Evolutionary conservation across 805 yeast species (phyloP).

Genomic region (Wickerhamiella brachini): DNA sequence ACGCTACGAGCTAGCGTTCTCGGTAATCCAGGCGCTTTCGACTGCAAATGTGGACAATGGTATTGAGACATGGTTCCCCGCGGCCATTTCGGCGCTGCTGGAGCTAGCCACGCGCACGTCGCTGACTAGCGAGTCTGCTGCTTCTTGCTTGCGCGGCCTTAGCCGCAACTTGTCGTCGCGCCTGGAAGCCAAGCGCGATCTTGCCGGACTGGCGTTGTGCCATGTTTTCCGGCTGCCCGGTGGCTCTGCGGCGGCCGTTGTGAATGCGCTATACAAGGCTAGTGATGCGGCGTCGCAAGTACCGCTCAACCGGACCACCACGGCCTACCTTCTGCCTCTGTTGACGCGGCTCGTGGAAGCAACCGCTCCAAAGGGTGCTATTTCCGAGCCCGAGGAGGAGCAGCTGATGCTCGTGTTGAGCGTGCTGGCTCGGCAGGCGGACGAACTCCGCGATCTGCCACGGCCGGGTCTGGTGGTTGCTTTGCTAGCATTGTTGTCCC

Average conservation of each 20-base stretch:
- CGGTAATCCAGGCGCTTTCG: constrained; percentile 42
- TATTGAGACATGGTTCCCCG: constrained; percentile 54
- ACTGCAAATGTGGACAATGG: constrained; percentile 48
- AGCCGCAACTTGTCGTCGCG: constrained; percentile 40
- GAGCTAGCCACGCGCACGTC: constrained; percentile 33
- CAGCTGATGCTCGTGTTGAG: constrained; percentile 66
- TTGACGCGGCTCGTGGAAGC: constrained; percentile 43
- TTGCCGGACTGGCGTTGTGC: constrained; percentile 19
- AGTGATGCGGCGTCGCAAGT: constrained; percentile 62
- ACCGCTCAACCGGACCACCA: constrained; percentile 51
- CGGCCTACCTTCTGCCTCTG: constrained; percentile 66
- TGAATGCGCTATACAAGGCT: constrained; percentile 60
- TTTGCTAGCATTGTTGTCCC: constrained; percentile 46
- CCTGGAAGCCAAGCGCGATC: constrained; percentile 28
- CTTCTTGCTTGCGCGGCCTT: constrained; percentile 35
- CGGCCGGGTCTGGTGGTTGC: constrained; percentile 49
- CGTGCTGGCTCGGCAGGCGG: constrained; percentile 39
- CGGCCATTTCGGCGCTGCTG: constrained; percentile 40
- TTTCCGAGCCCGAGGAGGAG: constrained; percentile 47
- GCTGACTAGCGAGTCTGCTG: constrained; percentile 20
- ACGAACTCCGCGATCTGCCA: constrained; percentile 45
- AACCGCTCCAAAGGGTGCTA: constrained; percentile 7
- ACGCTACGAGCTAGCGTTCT: constrained; percentile 35
- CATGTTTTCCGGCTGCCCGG: neutral
- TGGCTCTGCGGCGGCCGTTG: constrained; percentile 6